Base-by-base conservation (phyloP, 495 filamentous ascomycete species). In the Penicillium roqueforti region DNA sequence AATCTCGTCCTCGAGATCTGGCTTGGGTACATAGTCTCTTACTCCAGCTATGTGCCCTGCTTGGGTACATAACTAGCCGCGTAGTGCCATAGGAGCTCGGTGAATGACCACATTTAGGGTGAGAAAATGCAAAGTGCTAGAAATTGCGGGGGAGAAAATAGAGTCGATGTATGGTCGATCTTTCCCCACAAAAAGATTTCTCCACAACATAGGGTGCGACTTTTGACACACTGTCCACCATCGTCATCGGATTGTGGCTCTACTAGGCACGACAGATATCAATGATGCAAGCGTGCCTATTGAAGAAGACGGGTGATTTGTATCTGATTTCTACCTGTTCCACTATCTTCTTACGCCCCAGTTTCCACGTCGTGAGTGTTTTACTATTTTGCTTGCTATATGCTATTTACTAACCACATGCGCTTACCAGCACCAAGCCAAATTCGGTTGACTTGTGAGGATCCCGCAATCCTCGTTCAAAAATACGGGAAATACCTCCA, bases 391-490 rank as follows among this genome's bases (percentile, higher is more conserved):
- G 19, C 47, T 19, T 36, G 18, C 47, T 10, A 34, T 10, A 10
- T 34, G 13, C 31, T 34, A 34, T 49, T n/a, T 49, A 23, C 47
- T 50, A 39, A 50, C 31, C 11, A 19, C 23, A 11, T 25, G 32
- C 23, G 32, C 9, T 37, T 13, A 26, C 16, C 16, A 37, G 29
- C 47, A 37, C 47, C 32, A 7, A 50, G 39, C 29, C 47, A 51
- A 31, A 41, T 51, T 13, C 41, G 47, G 47, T 51, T 51, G 13
- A 51, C 47, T 11, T 51, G n/a, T 19, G 47, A 51, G 29, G 37
- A 51, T 23, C 47, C 47, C n/a, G 13, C 19, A 40, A 18, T n/a
- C 22, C 47, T 51, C 19, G 23, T 51, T 25, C 36, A n/a, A 7
- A 31, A 51, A 14, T 51, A 51, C 36, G 19, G 26, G 1, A 36